These are phyloP conservation scores for Lactuca saligna DNA, from an alignment of 129 eudicot genomes.

Conservation along the genomic window DNA sequence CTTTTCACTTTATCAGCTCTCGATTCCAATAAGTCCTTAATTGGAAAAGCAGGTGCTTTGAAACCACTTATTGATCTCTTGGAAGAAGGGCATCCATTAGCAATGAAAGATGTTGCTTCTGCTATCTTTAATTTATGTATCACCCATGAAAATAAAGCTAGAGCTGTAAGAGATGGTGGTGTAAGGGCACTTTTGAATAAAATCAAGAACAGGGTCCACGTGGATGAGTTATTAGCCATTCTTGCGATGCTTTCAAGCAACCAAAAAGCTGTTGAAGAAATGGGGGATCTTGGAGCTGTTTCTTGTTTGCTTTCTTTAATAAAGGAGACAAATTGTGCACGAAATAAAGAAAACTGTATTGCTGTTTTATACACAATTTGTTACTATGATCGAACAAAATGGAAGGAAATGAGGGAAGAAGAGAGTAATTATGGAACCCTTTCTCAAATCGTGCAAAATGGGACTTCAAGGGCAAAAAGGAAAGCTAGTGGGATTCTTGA, in stretches of 20 bases:
- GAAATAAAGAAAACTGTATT: constrained; percentile 81
- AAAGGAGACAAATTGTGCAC: constrained; percentile 68
- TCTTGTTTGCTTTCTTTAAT: constrained; percentile 65
- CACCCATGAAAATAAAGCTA: constrained; percentile 71
- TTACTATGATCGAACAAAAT: constrained; percentile 66
- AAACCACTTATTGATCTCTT: constrained; percentile 74
- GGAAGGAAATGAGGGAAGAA: constrained; percentile 87
- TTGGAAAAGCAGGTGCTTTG: constrained; percentile 79
- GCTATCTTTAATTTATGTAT: constrained; percentile 86
- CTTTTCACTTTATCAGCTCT: constrained; percentile 91
- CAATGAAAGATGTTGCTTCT: constrained; percentile 91
- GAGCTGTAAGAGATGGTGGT: constrained; percentile 87
- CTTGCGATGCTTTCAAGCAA: constrained; percentile 90
- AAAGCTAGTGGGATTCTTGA: constrained; percentile 91
- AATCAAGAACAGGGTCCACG: constrained; percentile 48
- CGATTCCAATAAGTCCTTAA: constrained; percentile 76
- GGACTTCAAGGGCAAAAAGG: constrained; percentile 93
- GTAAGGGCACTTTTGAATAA: constrained; percentile 71
- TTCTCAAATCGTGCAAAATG: constrained; percentile 80
- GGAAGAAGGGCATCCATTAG: constrained; percentile 77
- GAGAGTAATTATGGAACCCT: constrained; percentile 63
- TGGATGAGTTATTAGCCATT: constrained; percentile 76
- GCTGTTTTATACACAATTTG: constrained; percentile 71
- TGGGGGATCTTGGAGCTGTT: constrained; percentile 81
- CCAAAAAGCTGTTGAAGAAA: constrained; percentile 78